Conservation (phyloP, 768 basidiomycete species). For the Podaxis pistillaris region DNA sequence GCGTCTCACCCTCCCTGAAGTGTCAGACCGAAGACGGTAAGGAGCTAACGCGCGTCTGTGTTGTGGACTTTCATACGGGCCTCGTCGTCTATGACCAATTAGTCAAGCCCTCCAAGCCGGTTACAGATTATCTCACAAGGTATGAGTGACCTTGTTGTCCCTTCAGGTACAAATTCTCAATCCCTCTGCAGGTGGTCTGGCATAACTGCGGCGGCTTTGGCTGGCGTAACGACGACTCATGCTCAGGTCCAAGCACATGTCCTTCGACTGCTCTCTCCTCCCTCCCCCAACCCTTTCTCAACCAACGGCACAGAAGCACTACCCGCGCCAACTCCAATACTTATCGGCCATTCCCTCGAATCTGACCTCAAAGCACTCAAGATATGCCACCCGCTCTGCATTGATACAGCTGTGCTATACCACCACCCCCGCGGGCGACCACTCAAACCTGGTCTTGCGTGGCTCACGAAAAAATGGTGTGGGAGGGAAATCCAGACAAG, state of each 20-base stretch:
- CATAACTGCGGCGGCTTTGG: slow-evolving; percentile 76
- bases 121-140: slow-evolving; percentile 92
- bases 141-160: slow-evolving; percentile 28
- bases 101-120: slow-evolving; percentile 83
- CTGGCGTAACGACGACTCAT: slow-evolving; percentile 72
- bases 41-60: slow-evolving; percentile 80
- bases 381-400: slow-evolving; percentile 80
- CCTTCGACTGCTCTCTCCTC: slow-evolving; percentile 57
- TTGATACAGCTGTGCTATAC: slow-evolving; percentile 89
- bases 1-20: slow-evolving; percentile 35
- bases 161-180: background rate
- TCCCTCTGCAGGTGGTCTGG: slow-evolving; percentile 77
- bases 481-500: slow-evolving; percentile 83
- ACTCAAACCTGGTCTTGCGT: slow-evolving; percentile 93
- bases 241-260: slow-evolving; percentile 74
- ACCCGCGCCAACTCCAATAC: slow-evolving; percentile 62
- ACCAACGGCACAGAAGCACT: slow-evolving; percentile 18
- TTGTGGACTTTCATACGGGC: slow-evolving; percentile 75
- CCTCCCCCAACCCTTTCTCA: slow-evolving; percentile 44
- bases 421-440: slow-evolving; percentile 94
- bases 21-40: slow-evolving; percentile 89
- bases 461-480: slow-evolving; percentile 95
- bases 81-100: slow-evolving; percentile 84
- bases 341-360: slow-evolving; percentile 94
- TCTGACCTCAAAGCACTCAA: slow-evolving; percentile 90